phyloP scores from a whole-genome alignment of 805 yeast genomes.

The Saturnispora dispora region DNA sequence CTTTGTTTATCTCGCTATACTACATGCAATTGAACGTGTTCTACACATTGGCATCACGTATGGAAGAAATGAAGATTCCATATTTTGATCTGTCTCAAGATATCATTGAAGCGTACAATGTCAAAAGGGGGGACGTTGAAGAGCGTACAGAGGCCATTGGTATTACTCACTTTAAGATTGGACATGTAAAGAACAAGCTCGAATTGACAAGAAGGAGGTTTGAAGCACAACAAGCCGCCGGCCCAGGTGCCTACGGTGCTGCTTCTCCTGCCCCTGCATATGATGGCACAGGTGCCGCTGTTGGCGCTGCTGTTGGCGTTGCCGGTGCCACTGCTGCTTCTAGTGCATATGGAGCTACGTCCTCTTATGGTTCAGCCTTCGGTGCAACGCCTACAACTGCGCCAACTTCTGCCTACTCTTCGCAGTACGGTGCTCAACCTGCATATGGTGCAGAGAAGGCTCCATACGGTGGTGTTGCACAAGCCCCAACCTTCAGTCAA shows the following conservation, averaged over 20 bases:
- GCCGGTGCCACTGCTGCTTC: slow-evolving; percentile 2
- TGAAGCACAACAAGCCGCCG: slow-evolving; percentile 33
- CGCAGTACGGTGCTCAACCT: slow-evolving; percentile 25
- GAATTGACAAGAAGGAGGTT: slow-evolving; percentile 76
- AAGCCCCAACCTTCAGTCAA: slow-evolving; percentile 19
- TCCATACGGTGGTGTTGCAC: slow-evolving; percentile 13
- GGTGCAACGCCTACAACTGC: slow-evolving; percentile 22
- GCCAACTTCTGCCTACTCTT: slow-evolving; percentile 7
- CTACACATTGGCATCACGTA: slow-evolving; percentile 80
- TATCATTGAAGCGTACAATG: slow-evolving; percentile 66
- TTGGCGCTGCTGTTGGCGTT: slow-evolving; percentile 17
- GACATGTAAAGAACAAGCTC: slow-evolving; percentile 76
- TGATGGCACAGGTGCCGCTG: slow-evolving; percentile 25
- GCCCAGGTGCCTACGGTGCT: slow-evolving; percentile 9
- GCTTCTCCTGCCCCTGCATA: slow-evolving; percentile 26
- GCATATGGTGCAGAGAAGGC: slow-evolving; percentile 16
- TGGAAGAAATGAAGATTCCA: slow-evolving; percentile 96
- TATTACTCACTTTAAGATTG: slow-evolving; percentile 83
- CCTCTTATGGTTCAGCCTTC: slow-evolving; percentile 23
- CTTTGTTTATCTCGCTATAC: slow-evolving; percentile 87
- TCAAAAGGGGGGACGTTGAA: slow-evolving; percentile 84
- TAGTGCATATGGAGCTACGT: slow-evolving; percentile 22
- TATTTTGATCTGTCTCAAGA: slow-evolving; percentile 84
- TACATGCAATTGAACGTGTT: slow-evolving; percentile 97
- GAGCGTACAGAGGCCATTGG: slow-evolving; percentile 84